These are phyloP conservation scores for Aureobasidium leucospermi DNA, from an alignment of 2,329 filamentous ascomycete genomes.

Conservation along the genomic window DNA sequence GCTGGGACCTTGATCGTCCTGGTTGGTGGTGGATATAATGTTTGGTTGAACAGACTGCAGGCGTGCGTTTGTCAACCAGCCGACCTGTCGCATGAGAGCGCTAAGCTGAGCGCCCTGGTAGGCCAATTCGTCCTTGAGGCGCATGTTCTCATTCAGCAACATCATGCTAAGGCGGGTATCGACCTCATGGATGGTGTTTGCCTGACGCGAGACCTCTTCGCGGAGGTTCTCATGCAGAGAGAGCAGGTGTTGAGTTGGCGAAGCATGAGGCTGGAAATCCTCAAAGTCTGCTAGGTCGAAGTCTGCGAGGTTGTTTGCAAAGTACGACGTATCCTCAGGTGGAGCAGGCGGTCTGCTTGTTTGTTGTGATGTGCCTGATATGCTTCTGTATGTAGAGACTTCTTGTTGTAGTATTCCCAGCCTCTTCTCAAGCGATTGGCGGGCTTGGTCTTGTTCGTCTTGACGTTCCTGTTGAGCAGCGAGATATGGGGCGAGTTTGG, in stretches of 20 bases:
- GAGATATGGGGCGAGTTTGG: constrained; percentile 39
- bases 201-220: constrained; percentile 50
- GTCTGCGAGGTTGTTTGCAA: background rate
- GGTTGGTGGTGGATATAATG: constrained; percentile 12
- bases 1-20: constrained; percentile 10
- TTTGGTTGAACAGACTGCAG: constrained; percentile 35
- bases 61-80: constrained; percentile 54
- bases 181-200: constrained; percentile 49
- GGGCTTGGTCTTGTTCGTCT: constrained; percentile 36
- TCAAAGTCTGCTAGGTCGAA: background rate
- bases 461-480: constrained; percentile 35
- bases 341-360: background rate
- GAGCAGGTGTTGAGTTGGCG: constrained; percentile 50
- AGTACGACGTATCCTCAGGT: background rate
- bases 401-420: constrained; percentile 39
- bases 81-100: constrained; percentile 52
- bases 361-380: background rate
- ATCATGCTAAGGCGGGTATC: constrained; percentile 56
- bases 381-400: constrained; percentile 19
- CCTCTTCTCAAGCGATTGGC: constrained; percentile 37
- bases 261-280: constrained; percentile 31
- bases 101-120: constrained; percentile 54
- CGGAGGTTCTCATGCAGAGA: constrained; percentile 55
- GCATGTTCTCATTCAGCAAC: constrained; percentile 55
- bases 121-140: constrained; percentile 55